Evolutionary conservation across 495 filamentous ascomycete genomes (phyloP).

Genomic region (Penicillium lividum): DNA sequence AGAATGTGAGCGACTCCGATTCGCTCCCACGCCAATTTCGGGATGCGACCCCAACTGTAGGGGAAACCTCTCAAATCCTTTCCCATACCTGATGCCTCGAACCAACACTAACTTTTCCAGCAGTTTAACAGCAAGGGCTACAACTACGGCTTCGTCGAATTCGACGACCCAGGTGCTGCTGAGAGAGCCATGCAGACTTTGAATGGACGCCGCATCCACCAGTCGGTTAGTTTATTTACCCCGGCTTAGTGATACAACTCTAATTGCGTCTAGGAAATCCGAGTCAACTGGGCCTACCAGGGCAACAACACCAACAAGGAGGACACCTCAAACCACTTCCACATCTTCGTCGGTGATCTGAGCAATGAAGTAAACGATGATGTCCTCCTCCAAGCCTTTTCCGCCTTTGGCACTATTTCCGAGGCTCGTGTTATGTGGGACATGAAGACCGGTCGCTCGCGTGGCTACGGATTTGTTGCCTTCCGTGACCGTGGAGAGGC

Average conservation of each 20-base stretch:
- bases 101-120: slow-evolving; percentile 15
- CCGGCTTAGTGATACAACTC: not conserved
- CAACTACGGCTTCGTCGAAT: slow-evolving; percentile 99
- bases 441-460: slow-evolving; percentile 98
- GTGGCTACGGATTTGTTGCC: slow-evolving; percentile 97
- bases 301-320: slow-evolving; percentile 94
- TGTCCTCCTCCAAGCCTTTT: slow-evolving; percentile 91
- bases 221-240: slow-evolving; percentile 59
- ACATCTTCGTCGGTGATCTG: slow-evolving; percentile 98
- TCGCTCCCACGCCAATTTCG: not conserved
- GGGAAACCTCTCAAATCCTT: slow-evolving; percentile 2
- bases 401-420: slow-evolving; percentile 94
- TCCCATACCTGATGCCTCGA: not conserved
- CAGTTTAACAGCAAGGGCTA: slow-evolving; percentile 86
- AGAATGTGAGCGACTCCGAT: slow-evolving; percentile 70
- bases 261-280: slow-evolving; percentile 73
- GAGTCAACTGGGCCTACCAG: slow-evolving; percentile 99
- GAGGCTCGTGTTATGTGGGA: slow-evolving; percentile 99
- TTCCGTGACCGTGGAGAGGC: slow-evolving; percentile 94
- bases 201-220: slow-evolving; percentile 92
- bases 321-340: slow-evolving; percentile 97
- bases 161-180: slow-evolving; percentile 94
- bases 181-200: slow-evolving; percentile 97
- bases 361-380: slow-evolving; percentile 99
- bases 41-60: not conserved